These are phyloP conservation scores for Pleurotus ostreatus DNA, from an alignment of 768 basidiomycete genomes.

Conservation along the genomic window DNA sequence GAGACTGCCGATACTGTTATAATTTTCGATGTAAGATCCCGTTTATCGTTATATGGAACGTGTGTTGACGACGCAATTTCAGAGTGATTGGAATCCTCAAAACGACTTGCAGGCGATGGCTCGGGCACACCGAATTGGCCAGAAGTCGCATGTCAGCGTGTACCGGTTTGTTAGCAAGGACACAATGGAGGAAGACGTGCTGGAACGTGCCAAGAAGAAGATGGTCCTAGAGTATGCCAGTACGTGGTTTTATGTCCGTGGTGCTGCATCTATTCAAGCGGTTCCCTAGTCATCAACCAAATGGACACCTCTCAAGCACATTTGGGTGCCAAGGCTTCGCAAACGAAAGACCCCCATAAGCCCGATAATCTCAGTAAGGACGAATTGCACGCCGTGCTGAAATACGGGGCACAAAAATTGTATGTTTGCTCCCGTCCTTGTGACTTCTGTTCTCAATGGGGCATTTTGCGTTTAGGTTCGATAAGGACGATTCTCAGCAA, in stretches of 20 bases:
- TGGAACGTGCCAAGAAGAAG: constrained; percentile 98
- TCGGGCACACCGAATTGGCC: constrained; percentile 96
- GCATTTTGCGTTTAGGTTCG: constrained; percentile 60
- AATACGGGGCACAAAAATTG: constrained; percentile 99
- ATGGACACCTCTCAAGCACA: constrained; percentile 99
- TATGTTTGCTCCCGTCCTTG: constrained; percentile 29
- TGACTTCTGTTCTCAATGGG: constrained; percentile 9
- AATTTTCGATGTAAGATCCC: constrained; percentile 84
- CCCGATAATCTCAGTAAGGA: constrained; percentile 90
- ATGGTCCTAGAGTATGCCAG: constrained; percentile 99
- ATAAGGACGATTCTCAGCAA: constrained; percentile 91
- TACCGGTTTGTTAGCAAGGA: constrained; percentile 99
- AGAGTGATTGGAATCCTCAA: constrained; percentile 99
- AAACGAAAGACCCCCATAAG: constrained; percentile 64
- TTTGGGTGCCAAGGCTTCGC: constrained; percentile 74
- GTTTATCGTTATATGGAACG: constrained; percentile 9
- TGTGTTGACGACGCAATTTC: constrained; percentile 13
- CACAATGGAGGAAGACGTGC: constrained; percentile 98
- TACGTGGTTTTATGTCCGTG: constrained; percentile 41
- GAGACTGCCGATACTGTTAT: constrained; percentile 99
- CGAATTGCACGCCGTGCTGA: constrained; percentile 94
- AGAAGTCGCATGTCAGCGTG: constrained; percentile 97
- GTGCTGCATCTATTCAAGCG: constrained; percentile 4
- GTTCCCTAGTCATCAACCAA: constrained; percentile 89
- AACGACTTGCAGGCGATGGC: constrained; percentile 99